These are phyloP conservation scores for Claviceps africana DNA, from an alignment of 2,329 filamentous ascomycete genomes.

Conservation along the genomic window DNA sequence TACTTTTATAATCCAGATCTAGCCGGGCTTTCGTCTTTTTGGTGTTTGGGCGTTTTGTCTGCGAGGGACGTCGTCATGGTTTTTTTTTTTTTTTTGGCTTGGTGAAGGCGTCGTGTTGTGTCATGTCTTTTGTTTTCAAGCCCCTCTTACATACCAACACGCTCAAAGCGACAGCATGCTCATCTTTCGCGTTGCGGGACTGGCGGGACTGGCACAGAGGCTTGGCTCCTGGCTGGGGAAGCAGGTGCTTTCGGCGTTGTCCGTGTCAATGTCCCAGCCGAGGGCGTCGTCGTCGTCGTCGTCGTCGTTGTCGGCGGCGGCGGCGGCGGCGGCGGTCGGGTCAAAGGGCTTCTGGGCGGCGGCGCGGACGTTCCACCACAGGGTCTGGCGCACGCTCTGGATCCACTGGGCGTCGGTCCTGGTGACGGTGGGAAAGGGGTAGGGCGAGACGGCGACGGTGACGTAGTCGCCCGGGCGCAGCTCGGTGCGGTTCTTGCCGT, in stretches of 20 bases:
- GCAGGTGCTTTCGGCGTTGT: conserved; percentile 68
- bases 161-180: conserved; percentile 44
- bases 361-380: conserved; percentile 89
- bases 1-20: too few species aligned
- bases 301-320: too few species aligned
- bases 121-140: too few species aligned
- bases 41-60: too few species aligned
- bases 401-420: conserved; percentile 90
- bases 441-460: conserved; percentile 89
- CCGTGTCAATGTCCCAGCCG: conserved; percentile 92
- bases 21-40: too few species aligned
- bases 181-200: conserved; percentile 64
- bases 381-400: conserved; percentile 78
- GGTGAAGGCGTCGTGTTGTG: too few species aligned
- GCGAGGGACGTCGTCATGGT: too few species aligned
- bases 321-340: background rate
- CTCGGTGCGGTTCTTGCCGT: conserved; percentile 91
- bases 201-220: conserved; percentile 50
- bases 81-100: too few species aligned
- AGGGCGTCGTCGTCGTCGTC: conserved; percentile 44
- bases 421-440: conserved; percentile 92
- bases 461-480: conserved; percentile 88
- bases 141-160: too few species aligned
- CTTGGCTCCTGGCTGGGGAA: conserved; percentile 62
- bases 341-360: conserved; percentile 87